Conservation (phyloP, 1,139 yeast genomes). For the Saccharomyces hybrid region DNA sequence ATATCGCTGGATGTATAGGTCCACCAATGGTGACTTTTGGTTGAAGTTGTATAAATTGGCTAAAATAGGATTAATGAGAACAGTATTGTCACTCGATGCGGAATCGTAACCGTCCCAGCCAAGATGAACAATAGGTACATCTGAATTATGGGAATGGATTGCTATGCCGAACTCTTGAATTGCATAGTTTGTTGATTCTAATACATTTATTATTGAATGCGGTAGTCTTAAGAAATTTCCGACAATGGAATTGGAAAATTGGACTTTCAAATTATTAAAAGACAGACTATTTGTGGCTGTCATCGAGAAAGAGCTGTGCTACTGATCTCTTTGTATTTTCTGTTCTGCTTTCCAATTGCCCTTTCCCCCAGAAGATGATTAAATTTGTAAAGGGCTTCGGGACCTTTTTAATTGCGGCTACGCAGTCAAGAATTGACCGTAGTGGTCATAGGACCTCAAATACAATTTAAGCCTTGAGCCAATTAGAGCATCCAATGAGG, state of each 20-base stretch:
- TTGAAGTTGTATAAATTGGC: constrained; percentile 39
- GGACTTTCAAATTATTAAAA: constrained; percentile 12
- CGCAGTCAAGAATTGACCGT: no score
- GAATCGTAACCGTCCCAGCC: constrained; percentile 78
- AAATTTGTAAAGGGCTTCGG: not conserved
- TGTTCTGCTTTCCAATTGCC: not conserved
- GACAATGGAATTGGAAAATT: constrained; percentile 15
- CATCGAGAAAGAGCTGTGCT: not conserved
- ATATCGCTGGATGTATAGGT: constrained; percentile 32
- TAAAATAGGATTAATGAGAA: constrained; percentile 54
- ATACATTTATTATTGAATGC: constrained; percentile 13
- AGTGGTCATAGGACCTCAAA: no score
- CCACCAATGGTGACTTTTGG: constrained; percentile 32
- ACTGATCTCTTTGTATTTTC: not conserved
- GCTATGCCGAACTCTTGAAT: constrained; percentile 22
- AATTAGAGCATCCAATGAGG: no score
- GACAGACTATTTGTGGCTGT: constrained; percentile 7
- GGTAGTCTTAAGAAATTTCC: constrained; percentile 29
- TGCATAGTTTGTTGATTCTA: constrained; percentile 19
- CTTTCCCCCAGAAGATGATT: not conserved
- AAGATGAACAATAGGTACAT: constrained; percentile 35
- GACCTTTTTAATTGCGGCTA: not conserved
- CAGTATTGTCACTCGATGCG: constrained; percentile 31
- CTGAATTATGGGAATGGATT: constrained; percentile 9
- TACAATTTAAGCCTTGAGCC: no score